These are phyloP conservation scores for Blastosporella zonata DNA, from an alignment of 1,284 basidiomycete species.

Conservation along the genomic window DNA sequence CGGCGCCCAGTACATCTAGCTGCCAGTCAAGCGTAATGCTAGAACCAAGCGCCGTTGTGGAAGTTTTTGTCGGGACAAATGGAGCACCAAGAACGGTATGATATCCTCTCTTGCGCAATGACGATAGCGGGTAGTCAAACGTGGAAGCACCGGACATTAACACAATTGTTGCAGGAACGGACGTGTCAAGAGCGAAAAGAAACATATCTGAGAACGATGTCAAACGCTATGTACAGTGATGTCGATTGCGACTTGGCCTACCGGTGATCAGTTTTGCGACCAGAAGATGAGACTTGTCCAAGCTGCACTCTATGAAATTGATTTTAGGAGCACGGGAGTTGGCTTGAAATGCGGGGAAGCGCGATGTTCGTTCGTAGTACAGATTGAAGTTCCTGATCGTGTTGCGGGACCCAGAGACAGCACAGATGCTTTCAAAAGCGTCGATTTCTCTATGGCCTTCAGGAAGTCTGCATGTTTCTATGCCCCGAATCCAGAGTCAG, in stretches of 20 bases:
- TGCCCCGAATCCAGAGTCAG: not conserved
- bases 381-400: conserved; percentile 6
- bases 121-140: conserved; percentile 9
- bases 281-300: not conserved
- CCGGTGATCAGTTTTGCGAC: conserved; percentile 8
- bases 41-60: not conserved
- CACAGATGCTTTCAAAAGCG: not conserved
- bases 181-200: conserved; percentile 12
- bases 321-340: not conserved
- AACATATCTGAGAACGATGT: conserved; percentile 13
- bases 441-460: conserved; percentile 1
- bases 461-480: conserved; percentile 11
- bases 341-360: not conserved
- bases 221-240: not conserved
- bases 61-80: not conserved
- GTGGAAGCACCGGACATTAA: conserved; percentile 11
- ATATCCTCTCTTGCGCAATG: conserved; percentile 11
- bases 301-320: not conserved
- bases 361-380: not conserved
- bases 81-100: conserved; percentile 6
- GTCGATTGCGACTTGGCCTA: not conserved
- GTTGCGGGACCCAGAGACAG: not conserved
- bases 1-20: not conserved
- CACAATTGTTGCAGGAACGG: conserved; percentile 15
- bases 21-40: conserved; percentile 7